These are phyloP conservation scores for Alloascoidea hylecoeti DNA, from an alignment of 805 yeast species.

Conservation along the genomic window DNA sequence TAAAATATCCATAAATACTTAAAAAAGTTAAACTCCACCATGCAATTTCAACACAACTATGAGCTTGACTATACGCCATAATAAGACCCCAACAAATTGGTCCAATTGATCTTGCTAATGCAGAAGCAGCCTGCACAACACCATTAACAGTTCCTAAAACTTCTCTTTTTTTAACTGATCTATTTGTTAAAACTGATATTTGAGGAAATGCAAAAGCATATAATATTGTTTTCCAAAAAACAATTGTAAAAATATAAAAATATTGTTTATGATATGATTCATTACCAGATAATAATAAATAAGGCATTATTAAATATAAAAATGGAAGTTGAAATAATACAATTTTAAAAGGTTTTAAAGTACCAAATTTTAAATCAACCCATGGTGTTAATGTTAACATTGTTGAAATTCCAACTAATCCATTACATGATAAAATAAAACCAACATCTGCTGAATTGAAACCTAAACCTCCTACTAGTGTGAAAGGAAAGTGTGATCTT, in stretches of 20 bases:
- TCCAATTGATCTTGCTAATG: slow-evolving; percentile 42
- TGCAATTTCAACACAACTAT: slow-evolving; percentile 10
- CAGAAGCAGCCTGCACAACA: slow-evolving; percentile 33
- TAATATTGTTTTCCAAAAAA: slow-evolving; percentile 23
- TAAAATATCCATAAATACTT: slow-evolving; percentile 6
- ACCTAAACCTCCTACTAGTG: slow-evolving; percentile 38
- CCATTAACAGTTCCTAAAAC: slow-evolving; percentile 45
- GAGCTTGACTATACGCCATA: slow-evolving; percentile 21
- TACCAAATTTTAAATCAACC: slow-evolving; percentile 31
- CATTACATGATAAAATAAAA: slow-evolving; percentile 32
- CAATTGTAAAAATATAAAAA: slow-evolving; percentile 9
- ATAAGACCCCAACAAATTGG: slow-evolving; percentile 42
- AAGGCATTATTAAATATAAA: slow-evolving; percentile 31
- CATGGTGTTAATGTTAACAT: slow-evolving; percentile 36
- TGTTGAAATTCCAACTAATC: slow-evolving; percentile 35
- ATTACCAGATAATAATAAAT: slow-evolving; percentile 23
- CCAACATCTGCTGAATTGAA: slow-evolving; percentile 33
- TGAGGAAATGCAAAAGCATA: slow-evolving; percentile 38
- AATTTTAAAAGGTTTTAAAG: slow-evolving; percentile 27
- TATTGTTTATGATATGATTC: slow-evolving; percentile 11
- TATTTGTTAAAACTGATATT: slow-evolving; percentile 35
- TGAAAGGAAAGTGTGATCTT: slow-evolving; percentile 30
- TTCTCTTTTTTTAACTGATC: slow-evolving; percentile 36
- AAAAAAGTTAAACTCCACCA: slow-evolving; percentile 11
- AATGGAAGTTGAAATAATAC: slow-evolving; percentile 28